A percentile compares a stretch with the other conserved stretches of the same genome.
These are phyloP conservation scores for Corchorus capsularis DNA, from an alignment of 345 rosid species.

Conservation along the genomic window DNA sequence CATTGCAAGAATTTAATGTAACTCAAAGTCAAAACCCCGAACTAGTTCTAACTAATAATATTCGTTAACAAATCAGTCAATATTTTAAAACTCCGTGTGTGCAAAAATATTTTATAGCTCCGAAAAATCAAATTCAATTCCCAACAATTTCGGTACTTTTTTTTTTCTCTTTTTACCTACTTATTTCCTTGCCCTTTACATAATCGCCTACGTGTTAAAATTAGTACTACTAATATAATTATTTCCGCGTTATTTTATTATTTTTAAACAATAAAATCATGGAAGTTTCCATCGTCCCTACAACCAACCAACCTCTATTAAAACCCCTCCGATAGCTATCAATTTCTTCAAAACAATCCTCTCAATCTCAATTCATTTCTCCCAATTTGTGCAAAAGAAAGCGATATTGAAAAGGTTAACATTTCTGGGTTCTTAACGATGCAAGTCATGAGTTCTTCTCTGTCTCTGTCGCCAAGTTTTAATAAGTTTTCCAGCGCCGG, in stretches of 20 bases:
- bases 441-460: conserved; percentile 23
- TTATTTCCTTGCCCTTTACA: background rate
- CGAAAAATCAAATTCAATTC: background rate
- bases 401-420: background rate
- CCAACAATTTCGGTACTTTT: background rate
- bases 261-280: background rate
- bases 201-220: background rate
- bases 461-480: conserved; percentile 9
- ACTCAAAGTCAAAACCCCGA: too few species aligned
- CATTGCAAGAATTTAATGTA: too few species aligned
- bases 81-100: too few species aligned
- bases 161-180: background rate
- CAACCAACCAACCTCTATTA: background rate
- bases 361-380: background rate
- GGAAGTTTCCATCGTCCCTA: background rate
- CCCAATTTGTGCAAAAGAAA: background rate
- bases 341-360: background rate
- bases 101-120: background rate
- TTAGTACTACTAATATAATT: background rate
- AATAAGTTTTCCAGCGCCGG: background rate
- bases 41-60: background rate
- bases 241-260: conserved; percentile 2
- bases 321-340: background rate
- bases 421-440: background rate
- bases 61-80: background rate